Evolutionary conservation across 257 asterid genomes (phyloP).

Genomic region (Catharanthus roseus): DNA sequence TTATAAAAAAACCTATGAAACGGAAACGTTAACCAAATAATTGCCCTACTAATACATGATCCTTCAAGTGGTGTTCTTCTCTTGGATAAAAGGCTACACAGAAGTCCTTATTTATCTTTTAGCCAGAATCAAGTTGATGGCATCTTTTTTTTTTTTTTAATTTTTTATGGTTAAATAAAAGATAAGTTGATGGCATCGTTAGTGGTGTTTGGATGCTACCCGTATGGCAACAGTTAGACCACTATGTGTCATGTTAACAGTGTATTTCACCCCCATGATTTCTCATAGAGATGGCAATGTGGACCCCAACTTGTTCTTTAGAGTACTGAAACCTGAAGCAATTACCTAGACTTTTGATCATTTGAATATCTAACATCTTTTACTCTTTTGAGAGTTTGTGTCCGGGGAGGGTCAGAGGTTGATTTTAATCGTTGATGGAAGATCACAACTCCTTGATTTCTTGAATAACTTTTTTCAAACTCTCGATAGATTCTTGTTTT

Average conservation of each 20-base stretch:
- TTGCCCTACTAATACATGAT: background rate
- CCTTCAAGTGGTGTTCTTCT: background rate
- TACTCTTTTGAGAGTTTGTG: too few relatives aligned
- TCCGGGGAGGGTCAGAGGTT: background rate
- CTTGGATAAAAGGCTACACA: background rate
- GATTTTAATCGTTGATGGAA: background rate
- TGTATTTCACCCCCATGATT: background rate
- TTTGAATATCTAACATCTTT: too few relatives aligned
- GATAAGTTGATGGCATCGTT: too few relatives aligned
- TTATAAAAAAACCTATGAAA: too few relatives aligned
- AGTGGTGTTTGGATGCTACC: background rate
- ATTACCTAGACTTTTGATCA: too few relatives aligned
- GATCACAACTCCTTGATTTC: background rate
- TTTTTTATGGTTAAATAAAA: too few relatives aligned
- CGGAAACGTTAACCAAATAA: too few relatives aligned
- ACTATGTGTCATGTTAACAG: background rate
- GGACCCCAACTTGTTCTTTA: background rate
- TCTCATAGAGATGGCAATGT: background rate
- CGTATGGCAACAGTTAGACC: background rate
- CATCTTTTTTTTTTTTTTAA: too few relatives aligned
- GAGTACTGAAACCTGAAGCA: too few relatives aligned
- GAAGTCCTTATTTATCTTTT: background rate
- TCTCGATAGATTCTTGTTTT: background rate
- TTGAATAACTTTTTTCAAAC: background rate
- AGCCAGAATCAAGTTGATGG: background rate